Percentiles rank a stretch among this genome's conserved stretches.
Conservation (phyloP, 192 early-diverging fungal genomes). For the Radiomyces spectabilis region DNA sequence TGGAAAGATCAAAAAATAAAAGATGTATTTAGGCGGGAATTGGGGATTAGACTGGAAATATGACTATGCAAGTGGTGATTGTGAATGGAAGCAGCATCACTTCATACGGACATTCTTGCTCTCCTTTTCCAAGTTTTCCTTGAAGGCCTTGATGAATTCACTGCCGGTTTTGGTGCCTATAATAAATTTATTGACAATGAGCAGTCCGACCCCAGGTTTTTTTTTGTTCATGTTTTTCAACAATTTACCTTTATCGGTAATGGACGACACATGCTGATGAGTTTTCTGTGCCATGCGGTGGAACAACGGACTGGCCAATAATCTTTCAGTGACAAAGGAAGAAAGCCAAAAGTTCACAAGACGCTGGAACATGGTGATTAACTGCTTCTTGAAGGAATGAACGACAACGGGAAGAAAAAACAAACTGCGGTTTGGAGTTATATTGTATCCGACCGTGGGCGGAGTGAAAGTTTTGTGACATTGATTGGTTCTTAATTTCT, state of each 20-base stretch:
- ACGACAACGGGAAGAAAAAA: no score
- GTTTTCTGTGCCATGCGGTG: constrained; percentile 27
- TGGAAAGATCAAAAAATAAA: no score
- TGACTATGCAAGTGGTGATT: no score
- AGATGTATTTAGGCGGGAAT: no score
- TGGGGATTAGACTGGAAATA: no score
- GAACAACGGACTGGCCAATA: constrained; percentile 29
- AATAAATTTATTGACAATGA: not conserved
- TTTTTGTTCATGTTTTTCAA: not conserved
- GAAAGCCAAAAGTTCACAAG: constrained; percentile 30
- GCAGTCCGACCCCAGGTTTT: not conserved
- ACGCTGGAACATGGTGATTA: constrained; percentile 28
- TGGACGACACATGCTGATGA: constrained; percentile 29
- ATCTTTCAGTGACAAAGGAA: constrained; percentile 28
- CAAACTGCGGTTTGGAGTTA: no score
- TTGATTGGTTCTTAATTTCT: no score
- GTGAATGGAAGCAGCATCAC: no score
- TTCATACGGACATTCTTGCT: constrained; percentile 16
- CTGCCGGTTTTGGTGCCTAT: constrained; percentile 11
- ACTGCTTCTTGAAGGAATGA: no score
- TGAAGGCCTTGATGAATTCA: constrained; percentile 31
- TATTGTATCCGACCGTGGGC: no score
- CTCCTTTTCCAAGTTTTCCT: constrained; percentile 35
- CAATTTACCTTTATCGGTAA: constrained; percentile 20
- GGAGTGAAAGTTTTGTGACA: no score